These are phyloP conservation scores for Debaryomycetaceae sp. DNA, from an alignment of 1,139 yeast genomes.

Conservation along the genomic window DNA sequence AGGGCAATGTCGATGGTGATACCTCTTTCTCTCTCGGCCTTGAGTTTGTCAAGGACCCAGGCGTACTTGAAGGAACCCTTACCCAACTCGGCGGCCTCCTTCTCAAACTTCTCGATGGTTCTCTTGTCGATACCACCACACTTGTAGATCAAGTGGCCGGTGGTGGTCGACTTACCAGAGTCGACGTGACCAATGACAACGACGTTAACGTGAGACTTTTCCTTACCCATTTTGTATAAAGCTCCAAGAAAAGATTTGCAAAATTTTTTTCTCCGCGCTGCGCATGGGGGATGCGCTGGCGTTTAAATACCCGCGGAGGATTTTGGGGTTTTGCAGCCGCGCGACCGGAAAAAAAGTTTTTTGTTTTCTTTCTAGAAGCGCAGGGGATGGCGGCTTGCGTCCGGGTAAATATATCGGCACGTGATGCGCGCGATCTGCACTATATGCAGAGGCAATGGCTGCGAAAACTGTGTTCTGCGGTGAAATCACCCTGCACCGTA, in stretches of 20 bases:
- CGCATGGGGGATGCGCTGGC: no score
- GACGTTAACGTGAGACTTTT: constrained; percentile 95
- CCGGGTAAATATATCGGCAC: not conserved
- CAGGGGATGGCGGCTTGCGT: not conserved
- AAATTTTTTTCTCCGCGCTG: no score
- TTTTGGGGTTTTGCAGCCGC: no score
- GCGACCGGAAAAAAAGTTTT: no score
- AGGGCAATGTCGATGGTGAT: constrained; percentile 91
- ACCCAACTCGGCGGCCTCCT: constrained; percentile 94
- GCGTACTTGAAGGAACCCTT: constrained; percentile 99
- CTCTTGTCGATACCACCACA: constrained; percentile 89
- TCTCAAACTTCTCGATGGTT: constrained; percentile 97
- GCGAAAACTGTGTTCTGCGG: no score
- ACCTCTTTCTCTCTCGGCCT: constrained; percentile 98
- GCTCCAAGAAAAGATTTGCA: no score
- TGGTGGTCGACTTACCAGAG: constrained; percentile 20
- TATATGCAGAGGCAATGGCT: no score
- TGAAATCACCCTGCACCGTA: constrained; percentile 23
- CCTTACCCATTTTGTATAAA: constrained; percentile 68
- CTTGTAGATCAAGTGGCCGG: constrained; percentile 98
- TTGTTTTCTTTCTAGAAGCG: not conserved
- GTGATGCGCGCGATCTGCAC: not conserved
- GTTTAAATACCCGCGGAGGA: no score
- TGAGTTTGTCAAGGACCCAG: constrained; percentile 91
- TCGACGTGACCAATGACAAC: constrained; percentile 63